Evolutionary conservation across 2,329 filamentous ascomycete genomes (phyloP), one percentile per base, ranked within the genome.

Genomic region (Ceratocystis harringtonii): DNA sequence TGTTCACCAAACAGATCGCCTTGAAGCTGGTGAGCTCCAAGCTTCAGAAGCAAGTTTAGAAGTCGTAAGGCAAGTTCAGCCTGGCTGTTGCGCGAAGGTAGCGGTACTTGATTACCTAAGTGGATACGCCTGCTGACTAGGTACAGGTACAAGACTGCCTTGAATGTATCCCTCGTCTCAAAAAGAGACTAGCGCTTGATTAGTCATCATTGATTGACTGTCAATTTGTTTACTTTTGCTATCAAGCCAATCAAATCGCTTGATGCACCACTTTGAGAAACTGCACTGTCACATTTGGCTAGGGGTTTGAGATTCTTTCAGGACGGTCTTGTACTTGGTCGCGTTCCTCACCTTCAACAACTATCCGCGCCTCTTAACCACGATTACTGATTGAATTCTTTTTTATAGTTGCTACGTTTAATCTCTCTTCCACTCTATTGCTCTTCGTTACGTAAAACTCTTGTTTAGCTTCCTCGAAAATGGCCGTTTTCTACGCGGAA

Each of bases 401-500:
- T 2, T n/a, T 7, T 17, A 28, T 6, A 15, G 22, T 32, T 12
- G 52, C 52, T 3, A 4, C 30, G 2, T 57, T 30, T 8, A 2
- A 7, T 17, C 15, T 30, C 10, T 17, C 5, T 17, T 30, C 1
- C 2, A 8, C 25, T 15, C 22, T 3, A 32, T 25, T 57, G 12
- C 15, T n/a, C 8, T 19, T 50, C 8, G 1, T 50, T 8, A 4
- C n/a, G 2, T 22, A 12, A 19, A 5, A 43, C 25, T n/a, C 50
- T 32, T 10, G 28, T 25, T 28, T 25, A 25, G 12, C 17, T 8
- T 25, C 17, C 28, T 7, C 30, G 68, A 73, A 58, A 65, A 83
- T 82, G 80, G 76, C 78, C 67, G 78, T 78, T 64, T 74, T 74
- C 65, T 76, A 78, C 70, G 74, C 76, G 17, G 74, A 72, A 64